A percentile compares a stretch with the other conserved stretches of the same genome.
These are phyloP conservation scores for Ganoderma meredithae DNA, from an alignment of 1,284 basidiomycete species.

Conservation along the genomic window DNA sequence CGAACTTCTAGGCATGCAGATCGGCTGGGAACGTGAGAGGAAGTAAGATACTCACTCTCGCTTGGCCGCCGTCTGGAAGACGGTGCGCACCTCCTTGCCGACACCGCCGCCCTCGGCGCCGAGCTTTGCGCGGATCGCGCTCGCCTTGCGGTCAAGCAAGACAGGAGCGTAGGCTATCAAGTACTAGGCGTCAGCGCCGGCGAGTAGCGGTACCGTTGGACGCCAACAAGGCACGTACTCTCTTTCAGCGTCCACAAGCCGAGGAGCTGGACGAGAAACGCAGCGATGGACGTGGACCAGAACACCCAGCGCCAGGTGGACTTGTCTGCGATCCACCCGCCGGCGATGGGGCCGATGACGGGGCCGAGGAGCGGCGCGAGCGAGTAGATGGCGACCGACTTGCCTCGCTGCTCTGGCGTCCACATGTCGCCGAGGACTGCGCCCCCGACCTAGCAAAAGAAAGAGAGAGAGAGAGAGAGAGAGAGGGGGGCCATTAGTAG, in stretches of 20 bases:
- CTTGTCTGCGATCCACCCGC: conserved; percentile 66
- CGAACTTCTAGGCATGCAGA: too few relatives aligned
- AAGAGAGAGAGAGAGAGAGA: background rate
- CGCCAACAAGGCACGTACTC: conserved; percentile 53
- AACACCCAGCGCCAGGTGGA: conserved; percentile 78
- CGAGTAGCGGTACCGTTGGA: background rate
- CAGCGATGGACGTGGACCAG: conserved; percentile 65
- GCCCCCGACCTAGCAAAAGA: conserved; percentile 62
- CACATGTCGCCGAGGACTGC: conserved; percentile 78
- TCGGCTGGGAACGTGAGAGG: background rate
- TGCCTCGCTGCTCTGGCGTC: conserved; percentile 71
- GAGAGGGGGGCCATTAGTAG: background rate
- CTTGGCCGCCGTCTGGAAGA: conserved; percentile 49
- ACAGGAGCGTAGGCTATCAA: conserved; percentile 62
- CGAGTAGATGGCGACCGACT: conserved; percentile 74
- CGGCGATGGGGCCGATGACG: conserved; percentile 68
- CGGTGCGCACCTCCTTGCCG: conserved; percentile 48
- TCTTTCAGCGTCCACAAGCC: conserved; percentile 70
- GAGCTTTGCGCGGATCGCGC: conserved; percentile 53
- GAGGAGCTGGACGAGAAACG: conserved; percentile 55
- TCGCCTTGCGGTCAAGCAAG: conserved; percentile 67
- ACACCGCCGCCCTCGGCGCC: conserved; percentile 51
- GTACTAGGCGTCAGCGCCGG: background rate
- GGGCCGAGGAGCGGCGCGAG: conserved; percentile 71
- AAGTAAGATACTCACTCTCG: conserved; percentile 3